phyloP scores from a whole-genome alignment of 1,139 yeast genomes.

The Kodamaea plutei region DNA sequence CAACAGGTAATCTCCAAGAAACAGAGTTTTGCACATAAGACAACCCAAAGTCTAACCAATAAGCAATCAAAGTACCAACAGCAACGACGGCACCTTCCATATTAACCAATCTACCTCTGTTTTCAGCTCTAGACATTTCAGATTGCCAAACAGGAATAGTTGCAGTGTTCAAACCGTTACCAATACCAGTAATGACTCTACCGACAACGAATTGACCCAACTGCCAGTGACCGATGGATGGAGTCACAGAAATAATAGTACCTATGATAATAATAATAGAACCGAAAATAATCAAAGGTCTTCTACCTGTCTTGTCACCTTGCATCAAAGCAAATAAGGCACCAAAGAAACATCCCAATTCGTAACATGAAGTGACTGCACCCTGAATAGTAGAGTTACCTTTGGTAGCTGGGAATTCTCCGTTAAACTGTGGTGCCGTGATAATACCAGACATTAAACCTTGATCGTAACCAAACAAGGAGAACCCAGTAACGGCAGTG shows the following conservation, averaged over 20 bases:
- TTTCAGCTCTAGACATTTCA: conserved; percentile 67
- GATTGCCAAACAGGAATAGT: conserved; percentile 82
- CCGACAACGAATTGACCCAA: conserved; percentile 71
- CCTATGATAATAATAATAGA: conserved; percentile 59
- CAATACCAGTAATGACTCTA: conserved; percentile 73
- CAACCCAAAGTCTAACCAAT: conserved; percentile 76
- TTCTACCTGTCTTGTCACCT: conserved; percentile 67
- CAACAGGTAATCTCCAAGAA: conserved; percentile 33
- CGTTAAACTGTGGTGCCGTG: conserved; percentile 55
- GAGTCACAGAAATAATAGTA: conserved; percentile 56
- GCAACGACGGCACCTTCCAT: conserved; percentile 71
- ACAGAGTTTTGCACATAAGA: conserved; percentile 52
- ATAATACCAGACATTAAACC: conserved; percentile 75
- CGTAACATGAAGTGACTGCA: conserved; percentile 68
- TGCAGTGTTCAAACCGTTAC: conserved; percentile 75
- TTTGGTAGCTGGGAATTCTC: conserved; percentile 54
- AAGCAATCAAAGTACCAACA: conserved; percentile 66
- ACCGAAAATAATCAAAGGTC: conserved; percentile 58
- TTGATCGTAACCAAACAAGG: conserved; percentile 74
- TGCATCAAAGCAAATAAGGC: conserved; percentile 58
- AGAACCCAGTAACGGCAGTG: conserved; percentile 62
- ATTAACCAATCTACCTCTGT: conserved; percentile 68
- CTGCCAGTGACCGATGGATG: conserved; percentile 47
- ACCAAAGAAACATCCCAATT: conserved; percentile 74
- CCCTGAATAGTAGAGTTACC: conserved; percentile 47